A percentile compares a stretch with the other conserved stretches of the same genome.
phyloP scores from a whole-genome alignment of 352 stramenopile species.

The Phytophthora capsici region DNA sequence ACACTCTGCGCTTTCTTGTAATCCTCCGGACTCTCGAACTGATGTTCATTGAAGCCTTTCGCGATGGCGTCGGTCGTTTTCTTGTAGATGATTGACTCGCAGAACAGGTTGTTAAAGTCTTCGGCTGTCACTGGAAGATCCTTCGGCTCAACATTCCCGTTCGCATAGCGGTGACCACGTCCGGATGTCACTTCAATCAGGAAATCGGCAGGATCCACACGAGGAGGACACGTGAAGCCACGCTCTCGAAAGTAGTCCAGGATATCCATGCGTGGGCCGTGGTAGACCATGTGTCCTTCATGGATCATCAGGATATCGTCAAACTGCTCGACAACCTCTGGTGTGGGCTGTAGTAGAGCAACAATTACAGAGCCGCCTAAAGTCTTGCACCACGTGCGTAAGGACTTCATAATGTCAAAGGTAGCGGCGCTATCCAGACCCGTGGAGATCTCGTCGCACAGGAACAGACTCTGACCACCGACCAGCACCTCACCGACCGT shows the following conservation, averaged over 20 bases:
- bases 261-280: conserved; percentile 80
- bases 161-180: conserved; percentile 55
- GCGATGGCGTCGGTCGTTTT: conserved; percentile 53
- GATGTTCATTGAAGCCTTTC: conserved; percentile 59
- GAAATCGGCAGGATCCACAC: conserved; percentile 73
- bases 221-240: conserved; percentile 75
- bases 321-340: conserved; percentile 95
- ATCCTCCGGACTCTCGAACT: conserved; percentile 57
- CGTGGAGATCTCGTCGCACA: conserved; percentile 82
- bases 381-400: conserved; percentile 56
- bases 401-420: conserved; percentile 59
- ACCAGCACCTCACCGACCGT: conserved; percentile 80
- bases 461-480: conserved; percentile 60
- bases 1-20: conserved; percentile 64
- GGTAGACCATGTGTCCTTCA: conserved; percentile 94
- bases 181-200: conserved; percentile 74
- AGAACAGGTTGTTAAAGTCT: conserved; percentile 70
- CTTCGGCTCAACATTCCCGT: conserved; percentile 39
- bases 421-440: conserved; percentile 66
- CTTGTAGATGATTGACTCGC: conserved; percentile 61
- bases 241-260: conserved; percentile 86
- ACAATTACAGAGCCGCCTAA: conserved; percentile 45
- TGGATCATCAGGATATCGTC: conserved; percentile 96
- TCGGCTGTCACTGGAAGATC: conserved; percentile 40
- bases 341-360: conserved; percentile 56